Evolutionary conservation across 1,284 basidiomycete species (phyloP).

Genomic region (Cutaneotrichosporon cavernicola): DNA sequence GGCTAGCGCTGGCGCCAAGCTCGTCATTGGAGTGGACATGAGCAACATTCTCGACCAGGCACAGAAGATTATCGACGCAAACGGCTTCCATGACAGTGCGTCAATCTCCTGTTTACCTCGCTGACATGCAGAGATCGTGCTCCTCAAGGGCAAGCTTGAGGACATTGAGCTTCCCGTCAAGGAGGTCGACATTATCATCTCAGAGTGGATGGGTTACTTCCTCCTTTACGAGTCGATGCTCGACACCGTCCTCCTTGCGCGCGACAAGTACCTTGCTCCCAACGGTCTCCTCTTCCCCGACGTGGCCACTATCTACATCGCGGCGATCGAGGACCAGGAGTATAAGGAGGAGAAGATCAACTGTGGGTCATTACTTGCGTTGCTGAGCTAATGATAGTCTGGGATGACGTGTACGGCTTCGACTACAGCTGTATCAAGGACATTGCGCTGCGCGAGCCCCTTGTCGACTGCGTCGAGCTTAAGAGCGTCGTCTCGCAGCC

Average conservation of each 20-base stretch:
- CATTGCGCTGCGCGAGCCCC: conserved; percentile 91
- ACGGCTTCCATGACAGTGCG: conserved; percentile 89
- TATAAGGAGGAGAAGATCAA: conserved; percentile 99
- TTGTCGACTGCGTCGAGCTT: conserved; percentile 96
- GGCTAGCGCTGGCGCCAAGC: conserved; percentile 92
- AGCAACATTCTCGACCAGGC: conserved; percentile 99
- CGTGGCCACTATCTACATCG: conserved; percentile 86
- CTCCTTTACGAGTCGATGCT: conserved; percentile 97
- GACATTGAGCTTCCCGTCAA: conserved; percentile 80
- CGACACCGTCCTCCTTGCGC: conserved; percentile 92
- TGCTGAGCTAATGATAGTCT: conserved; percentile 62
- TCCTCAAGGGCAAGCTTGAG: conserved; percentile 98
- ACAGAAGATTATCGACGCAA: conserved; percentile 91
- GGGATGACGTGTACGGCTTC: conserved; percentile 99
- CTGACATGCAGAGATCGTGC: conserved; percentile 71
- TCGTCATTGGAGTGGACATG: conserved; percentile 99
- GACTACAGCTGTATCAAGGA: conserved; percentile 99
- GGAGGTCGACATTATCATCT: conserved; percentile 97
- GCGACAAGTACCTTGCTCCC: conserved; percentile 93
- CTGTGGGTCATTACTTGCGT: conserved; percentile 58
- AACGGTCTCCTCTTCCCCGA: conserved; percentile 96
- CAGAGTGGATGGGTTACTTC: conserved; percentile 65
- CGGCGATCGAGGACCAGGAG: conserved; percentile 98
- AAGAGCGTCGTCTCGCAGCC: conserved; percentile 90
- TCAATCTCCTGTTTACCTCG: conserved; percentile 25